Conservation (phyloP, 2,329 filamentous ascomycete species). For the Fusarium heterosporum region DNA sequence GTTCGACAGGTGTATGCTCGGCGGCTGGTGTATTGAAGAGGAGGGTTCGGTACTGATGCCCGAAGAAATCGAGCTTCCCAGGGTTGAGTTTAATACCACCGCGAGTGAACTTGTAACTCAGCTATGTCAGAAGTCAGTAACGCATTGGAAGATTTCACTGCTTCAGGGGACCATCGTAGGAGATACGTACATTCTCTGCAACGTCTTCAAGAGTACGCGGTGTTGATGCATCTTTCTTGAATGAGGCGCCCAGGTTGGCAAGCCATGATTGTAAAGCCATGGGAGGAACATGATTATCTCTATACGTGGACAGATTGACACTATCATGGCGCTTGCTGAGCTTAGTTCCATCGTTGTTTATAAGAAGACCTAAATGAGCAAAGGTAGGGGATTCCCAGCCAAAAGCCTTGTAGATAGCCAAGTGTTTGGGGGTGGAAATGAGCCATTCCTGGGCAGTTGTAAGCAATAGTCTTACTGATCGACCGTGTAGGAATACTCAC, state of each 20-base stretch:
- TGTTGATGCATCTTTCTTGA: slow-evolving; percentile 43
- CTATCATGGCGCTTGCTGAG: slow-evolving; percentile 83
- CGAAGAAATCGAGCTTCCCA: slow-evolving; percentile 83
- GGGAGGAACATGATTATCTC: slow-evolving; percentile 60
- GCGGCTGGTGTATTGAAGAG: slow-evolving; percentile 47
- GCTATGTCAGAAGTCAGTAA: slow-evolving; percentile 60
- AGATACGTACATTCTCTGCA: slow-evolving; percentile 68
- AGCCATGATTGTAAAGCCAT: slow-evolving; percentile 79
- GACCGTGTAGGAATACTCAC: slow-evolving; percentile 56
- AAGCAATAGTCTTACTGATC: neutral
- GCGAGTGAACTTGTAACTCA: slow-evolving; percentile 88
- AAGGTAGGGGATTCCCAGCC: slow-evolving; percentile 79
- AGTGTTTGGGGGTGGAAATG: slow-evolving; percentile 83
- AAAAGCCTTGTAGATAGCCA: slow-evolving; percentile 80
- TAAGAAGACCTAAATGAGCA: slow-evolving; percentile 82
- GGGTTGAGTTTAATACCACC: slow-evolving; percentile 87
- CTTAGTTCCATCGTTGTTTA: slow-evolving; percentile 76
- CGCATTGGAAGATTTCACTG: neutral
- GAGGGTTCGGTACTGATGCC: slow-evolving; percentile 70
- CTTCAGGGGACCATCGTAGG: neutral
- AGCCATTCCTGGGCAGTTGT: slow-evolving; percentile 81
- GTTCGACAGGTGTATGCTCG: slow-evolving; percentile 40
- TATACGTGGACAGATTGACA: slow-evolving; percentile 64
- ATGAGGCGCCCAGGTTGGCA: slow-evolving; percentile 69
- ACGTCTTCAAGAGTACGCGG: slow-evolving; percentile 73